Percentiles rank a stretch among this genome's conserved stretches.
phyloP scores from a whole-genome alignment of 2,329 filamentous ascomycete genomes.

The Sphaerostilbella broomeana region DNA sequence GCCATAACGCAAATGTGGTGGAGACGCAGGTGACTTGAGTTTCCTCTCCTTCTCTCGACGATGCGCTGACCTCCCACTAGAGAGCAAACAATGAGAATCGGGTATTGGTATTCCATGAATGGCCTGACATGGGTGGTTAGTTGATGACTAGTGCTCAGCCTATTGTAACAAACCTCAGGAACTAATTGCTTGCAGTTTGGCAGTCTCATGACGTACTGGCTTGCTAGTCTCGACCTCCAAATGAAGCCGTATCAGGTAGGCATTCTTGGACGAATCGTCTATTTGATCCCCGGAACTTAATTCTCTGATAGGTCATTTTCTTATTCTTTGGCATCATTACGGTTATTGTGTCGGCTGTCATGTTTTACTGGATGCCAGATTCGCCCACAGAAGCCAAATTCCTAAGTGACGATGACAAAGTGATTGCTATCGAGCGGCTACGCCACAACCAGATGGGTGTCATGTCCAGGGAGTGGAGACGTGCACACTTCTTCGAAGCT shows the following conservation, averaged over 20 bases:
- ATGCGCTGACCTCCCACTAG: constrained; percentile 15
- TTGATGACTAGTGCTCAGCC: not conserved
- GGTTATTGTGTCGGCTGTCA: constrained; percentile 37
- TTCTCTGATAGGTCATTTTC: constrained; percentile 40
- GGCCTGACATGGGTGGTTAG: constrained; percentile 49
- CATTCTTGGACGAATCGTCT: not conserved
- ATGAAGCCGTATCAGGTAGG: constrained; percentile 42
- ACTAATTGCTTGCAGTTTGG: constrained; percentile 33
- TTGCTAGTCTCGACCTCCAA: constrained; percentile 48
- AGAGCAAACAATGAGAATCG: constrained; percentile 52
- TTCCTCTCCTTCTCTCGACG: not conserved
- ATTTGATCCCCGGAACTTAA: not conserved
- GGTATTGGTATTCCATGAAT: constrained; percentile 56
- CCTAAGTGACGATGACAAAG: constrained; percentile 43
- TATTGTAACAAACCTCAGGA: not conserved
- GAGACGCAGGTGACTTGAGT: constrained; percentile 34
- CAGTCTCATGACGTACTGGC: constrained; percentile 50
- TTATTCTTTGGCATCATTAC: constrained; percentile 48
- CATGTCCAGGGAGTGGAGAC: constrained; percentile 45
- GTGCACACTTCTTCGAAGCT: constrained; percentile 46
- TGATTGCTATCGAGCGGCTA: constrained; percentile 48
- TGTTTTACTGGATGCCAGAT: constrained; percentile 44
- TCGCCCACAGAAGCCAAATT: constrained; percentile 45
- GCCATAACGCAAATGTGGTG: constrained; percentile 58
- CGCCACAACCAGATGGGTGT: constrained; percentile 50